Conservation (phyloP, 257 asterid species). For the Solanum paucissectum region DNA sequence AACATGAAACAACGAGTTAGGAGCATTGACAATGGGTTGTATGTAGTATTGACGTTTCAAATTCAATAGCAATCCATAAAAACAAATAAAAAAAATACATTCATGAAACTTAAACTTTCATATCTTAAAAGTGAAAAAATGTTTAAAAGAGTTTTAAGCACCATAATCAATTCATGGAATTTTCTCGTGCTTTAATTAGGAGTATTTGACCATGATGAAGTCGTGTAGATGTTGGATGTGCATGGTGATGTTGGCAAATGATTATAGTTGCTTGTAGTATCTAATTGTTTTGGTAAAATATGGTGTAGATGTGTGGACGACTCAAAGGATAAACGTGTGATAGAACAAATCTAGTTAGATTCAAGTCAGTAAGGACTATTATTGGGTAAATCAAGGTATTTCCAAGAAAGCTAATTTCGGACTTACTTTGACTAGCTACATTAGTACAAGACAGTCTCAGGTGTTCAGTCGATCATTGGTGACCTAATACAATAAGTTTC, state of each 20-base stretch:
- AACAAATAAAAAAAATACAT: too few species aligned
- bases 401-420: rapidly evolving
- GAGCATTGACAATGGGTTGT: background rate
- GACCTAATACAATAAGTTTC: background rate
- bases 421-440: background rate
- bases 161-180: background rate
- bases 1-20: background rate
- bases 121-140: background rate
- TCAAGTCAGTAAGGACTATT: background rate
- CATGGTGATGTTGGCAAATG: background rate
- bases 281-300: too few species aligned
- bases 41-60: background rate
- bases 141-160: background rate
- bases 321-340: background rate
- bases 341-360: background rate
- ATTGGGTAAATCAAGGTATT: background rate
- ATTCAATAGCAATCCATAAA: background rate
- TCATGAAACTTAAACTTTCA: background rate
- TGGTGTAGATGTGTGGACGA: background rate
- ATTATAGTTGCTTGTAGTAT: background rate
- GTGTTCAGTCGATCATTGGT: rapidly evolving
- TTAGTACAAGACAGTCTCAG: background rate
- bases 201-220: background rate
- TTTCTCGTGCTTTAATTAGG: background rate
- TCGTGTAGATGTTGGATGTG: background rate